Evolutionary conservation across 2,329 filamentous ascomycete genomes (phyloP).

Genomic region (Arthrobotrys pseudoclavata): DNA sequence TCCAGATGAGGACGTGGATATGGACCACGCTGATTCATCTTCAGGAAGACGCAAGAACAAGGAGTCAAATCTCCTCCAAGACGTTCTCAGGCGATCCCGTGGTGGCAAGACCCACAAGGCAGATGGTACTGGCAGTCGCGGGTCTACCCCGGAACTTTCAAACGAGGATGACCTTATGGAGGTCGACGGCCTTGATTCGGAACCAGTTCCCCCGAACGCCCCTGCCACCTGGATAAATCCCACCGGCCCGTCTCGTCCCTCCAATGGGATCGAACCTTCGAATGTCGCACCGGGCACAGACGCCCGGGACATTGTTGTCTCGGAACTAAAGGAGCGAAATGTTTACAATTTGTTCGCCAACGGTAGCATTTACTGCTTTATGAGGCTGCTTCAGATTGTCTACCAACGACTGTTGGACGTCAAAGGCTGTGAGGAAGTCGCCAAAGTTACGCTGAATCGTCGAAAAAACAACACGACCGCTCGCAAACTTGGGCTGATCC

Average conservation of each 20-base stretch:
- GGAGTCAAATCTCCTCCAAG: constrained; percentile 83
- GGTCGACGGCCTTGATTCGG: constrained; percentile 70
- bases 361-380: constrained; percentile 91
- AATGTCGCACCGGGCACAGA: constrained; percentile 75
- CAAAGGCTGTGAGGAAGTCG: constrained; percentile 82
- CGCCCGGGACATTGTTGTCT: constrained; percentile 83
- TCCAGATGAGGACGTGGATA: constrained; percentile 76
- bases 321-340: constrained; percentile 70
- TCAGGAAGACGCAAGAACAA: constrained; percentile 75
- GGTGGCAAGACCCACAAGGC: constrained; percentile 75
- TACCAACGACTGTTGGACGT: constrained; percentile 86
- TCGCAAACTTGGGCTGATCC: constrained; percentile 83
- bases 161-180: constrained; percentile 77
- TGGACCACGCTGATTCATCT: constrained; percentile 75
- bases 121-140: constrained; percentile 84
- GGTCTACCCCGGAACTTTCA: constrained; percentile 86
- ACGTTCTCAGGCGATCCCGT: constrained; percentile 84
- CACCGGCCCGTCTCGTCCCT: constrained; percentile 71
- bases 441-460: constrained; percentile 79
- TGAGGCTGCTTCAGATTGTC: constrained; percentile 91
- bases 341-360: constrained; percentile 91
- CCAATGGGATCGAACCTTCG: constrained; percentile 72
- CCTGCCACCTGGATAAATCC: constrained; percentile 75
- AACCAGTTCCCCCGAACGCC: constrained; percentile 67
- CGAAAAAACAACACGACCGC: constrained; percentile 83